Evolutionary conservation across 331 rosid species (phyloP), one percentile per base, ranked within the genome.

Genomic region (Cydonia oblonga): DNA sequence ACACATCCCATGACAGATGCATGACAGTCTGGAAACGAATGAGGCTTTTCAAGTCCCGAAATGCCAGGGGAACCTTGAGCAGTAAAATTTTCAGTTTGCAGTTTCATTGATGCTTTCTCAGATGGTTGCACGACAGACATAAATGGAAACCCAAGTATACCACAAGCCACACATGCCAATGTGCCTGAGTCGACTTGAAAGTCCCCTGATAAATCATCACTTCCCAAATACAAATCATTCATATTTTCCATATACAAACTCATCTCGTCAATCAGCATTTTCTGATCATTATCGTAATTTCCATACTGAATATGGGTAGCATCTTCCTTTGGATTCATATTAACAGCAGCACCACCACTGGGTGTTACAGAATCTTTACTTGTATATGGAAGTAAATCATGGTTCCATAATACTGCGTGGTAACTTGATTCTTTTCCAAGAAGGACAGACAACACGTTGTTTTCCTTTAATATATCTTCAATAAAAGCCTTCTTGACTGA

Each of bases 121-220:
- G 93, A 84, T 67, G 99, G 99, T 58, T 95, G 97, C 56, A 95
- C 88, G 69, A 95, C 83, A 71, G 96, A 81, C 99, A 95, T 95
- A 81, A 95, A 91, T 69, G 99, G 99, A 85, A 91, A 95, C 60
- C 99, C 99, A 71, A 95, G 99, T 72, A 95, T 89, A 81, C 99
- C 99, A 83, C 99, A 95, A 65, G 93, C 96, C 66, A 91, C 97
- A 60, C 99, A 95, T 68, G 91, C 89, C 90, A 95, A 74, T 69
- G 99, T 88, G 72, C 99, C 99, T 3, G 99, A 91, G 82, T 95
- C 97, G 56, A 96, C 91, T 88, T 89, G 93, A 77, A 95, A 89
- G 83, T 95, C 93, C 64, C 83, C 72, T 16, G 99, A 92, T 77
- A 95, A 87, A 79, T 90, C 96, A 79, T 89, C 96, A 40, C 78